phyloP scores from a whole-genome alignment of 257 asterid species.

The Solanum pinnatisectum region DNA sequence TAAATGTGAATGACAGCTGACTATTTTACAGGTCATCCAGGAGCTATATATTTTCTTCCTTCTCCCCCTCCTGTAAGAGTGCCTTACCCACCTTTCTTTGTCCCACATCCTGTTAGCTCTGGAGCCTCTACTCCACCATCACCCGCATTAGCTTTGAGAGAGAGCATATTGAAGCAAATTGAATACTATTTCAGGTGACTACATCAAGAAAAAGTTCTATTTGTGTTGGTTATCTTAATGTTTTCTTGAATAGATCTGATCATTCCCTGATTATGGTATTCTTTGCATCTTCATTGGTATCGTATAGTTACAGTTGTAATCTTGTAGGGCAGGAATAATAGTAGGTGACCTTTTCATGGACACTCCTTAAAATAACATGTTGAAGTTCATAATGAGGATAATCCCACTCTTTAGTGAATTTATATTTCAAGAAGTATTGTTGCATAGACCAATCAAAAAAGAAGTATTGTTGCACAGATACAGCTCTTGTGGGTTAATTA shows the following conservation, averaged over 20 bases:
- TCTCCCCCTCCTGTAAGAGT: constrained; percentile 54
- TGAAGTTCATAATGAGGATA: not conserved
- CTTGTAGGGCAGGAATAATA: not conserved
- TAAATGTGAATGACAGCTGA: not conserved
- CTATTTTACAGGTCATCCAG: constrained; percentile 58
- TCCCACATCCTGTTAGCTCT: constrained; percentile 45
- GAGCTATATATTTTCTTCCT: constrained; percentile 46
- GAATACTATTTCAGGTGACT: constrained; percentile 93
- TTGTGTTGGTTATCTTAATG: not conserved
- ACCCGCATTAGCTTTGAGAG: constrained; percentile 36
- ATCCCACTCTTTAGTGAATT: not conserved
- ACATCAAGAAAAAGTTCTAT: not conserved
- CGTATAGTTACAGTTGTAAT: not conserved
- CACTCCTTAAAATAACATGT: not conserved
- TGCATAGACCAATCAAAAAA: not conserved
- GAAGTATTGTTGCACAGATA: not conserved
- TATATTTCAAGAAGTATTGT: not conserved
- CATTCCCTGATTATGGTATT: not conserved
- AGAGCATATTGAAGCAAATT: constrained; percentile 60
- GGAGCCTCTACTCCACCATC: constrained; percentile 49
- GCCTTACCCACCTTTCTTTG: constrained; percentile 51
- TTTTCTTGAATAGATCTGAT: not conserved
- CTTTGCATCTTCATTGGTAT: not conserved
- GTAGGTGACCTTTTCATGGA: not conserved
- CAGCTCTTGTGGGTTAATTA: not conserved